Base-by-base conservation (phyloP, 192 early-diverging fungal genomes). In the Mortierella hygrophila region DNA sequence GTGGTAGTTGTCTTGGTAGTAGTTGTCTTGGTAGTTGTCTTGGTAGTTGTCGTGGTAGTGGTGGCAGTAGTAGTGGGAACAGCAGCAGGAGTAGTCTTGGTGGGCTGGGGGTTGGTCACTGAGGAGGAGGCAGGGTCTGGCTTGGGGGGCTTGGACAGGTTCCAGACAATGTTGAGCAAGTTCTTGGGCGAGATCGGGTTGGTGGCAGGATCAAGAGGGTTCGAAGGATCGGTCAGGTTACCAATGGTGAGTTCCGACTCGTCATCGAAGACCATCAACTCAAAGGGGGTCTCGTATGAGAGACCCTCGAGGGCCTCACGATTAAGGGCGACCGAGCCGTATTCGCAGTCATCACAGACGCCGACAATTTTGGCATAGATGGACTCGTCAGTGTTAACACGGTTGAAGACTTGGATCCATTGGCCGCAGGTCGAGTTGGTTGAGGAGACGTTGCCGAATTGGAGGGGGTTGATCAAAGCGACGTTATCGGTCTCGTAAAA, bases 341-440 rank as follows among this genome's bases (percentile, higher is more conserved):
- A 85, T 18, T 75, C 83, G 68, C 83, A 86, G 29, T 81, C 79
- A 29, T 80, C 78, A 49, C 84, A 86, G 60, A 86, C 63, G 63
- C 84, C 84, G 21, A 81, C 84, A 68, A 86, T 77, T 54, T 86
- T 54, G 40, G 78, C 84, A 52, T 69, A 74, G 38, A 72, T 54
- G 0, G 63, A 57, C n/a, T 77, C 46, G 5, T 54, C 63, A 7
- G 78, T 86, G 54, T 86, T 86, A 18, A 71, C 76, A 26, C 79
- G 84, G 79, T 86, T 81, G 76, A 70, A 21, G 65, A 86, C 54
- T 65, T 77, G 79, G 70, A 86, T 68, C 84, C 84, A 86, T 32
- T 81, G 40, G 16, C 84, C 84, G 42, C 84, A 86, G 38, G 84
- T 86, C 11, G 84, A 78, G 63, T 81, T 86, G 26, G 42, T 5